These are phyloP conservation scores for Stagonosporopsis chrysanthemi DNA, from an alignment of 2,329 filamentous ascomycete genomes.

Conservation along the genomic window DNA sequence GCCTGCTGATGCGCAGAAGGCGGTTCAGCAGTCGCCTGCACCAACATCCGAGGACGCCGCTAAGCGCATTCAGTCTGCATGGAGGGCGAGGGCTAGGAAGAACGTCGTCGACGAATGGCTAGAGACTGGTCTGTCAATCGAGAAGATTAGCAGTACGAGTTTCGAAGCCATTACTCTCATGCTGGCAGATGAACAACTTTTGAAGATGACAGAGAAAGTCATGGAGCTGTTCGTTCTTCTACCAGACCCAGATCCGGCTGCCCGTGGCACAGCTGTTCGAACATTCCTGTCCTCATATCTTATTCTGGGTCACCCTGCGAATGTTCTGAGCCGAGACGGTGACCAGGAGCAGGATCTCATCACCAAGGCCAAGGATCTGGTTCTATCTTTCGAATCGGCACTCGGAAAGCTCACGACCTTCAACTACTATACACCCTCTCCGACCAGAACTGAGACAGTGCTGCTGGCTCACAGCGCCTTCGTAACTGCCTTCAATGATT, in stretches of 20 bases:
- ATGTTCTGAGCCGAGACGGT: constrained; percentile 78
- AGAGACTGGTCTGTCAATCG: constrained; percentile 72
- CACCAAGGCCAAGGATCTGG: constrained; percentile 76
- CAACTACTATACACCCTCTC: constrained; percentile 73
- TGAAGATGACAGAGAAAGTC: constrained; percentile 70
- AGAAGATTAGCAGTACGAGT: constrained; percentile 71
- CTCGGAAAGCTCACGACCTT: constrained; percentile 69
- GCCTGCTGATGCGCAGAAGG: constrained; percentile 53
- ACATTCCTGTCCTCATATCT: constrained; percentile 83
- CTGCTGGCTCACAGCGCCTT: constrained; percentile 76
- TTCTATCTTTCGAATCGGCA: constrained; percentile 79
- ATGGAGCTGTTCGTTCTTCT: constrained; percentile 73
- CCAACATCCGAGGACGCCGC: constrained; percentile 70
- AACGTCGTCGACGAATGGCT: constrained; percentile 71
- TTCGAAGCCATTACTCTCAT: constrained; percentile 78
- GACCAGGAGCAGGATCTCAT: constrained; percentile 75
- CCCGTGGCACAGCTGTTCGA: constrained; percentile 71
- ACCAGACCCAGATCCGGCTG: constrained; percentile 63
- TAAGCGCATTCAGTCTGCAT: constrained; percentile 72
- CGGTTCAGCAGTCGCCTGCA: constrained; percentile 29
- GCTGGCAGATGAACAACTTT: constrained; percentile 71
- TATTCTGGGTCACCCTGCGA: constrained; percentile 78
- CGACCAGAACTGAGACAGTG: constrained; percentile 67
- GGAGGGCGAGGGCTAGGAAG: constrained; percentile 67
- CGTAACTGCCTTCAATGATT: constrained; percentile 79